Percentiles rank a stretch among this genome's conserved stretches.
Evolutionary conservation across 2,329 filamentous ascomycete genomes (phyloP).

Genomic region (Torrubiella hemipterigena): DNA sequence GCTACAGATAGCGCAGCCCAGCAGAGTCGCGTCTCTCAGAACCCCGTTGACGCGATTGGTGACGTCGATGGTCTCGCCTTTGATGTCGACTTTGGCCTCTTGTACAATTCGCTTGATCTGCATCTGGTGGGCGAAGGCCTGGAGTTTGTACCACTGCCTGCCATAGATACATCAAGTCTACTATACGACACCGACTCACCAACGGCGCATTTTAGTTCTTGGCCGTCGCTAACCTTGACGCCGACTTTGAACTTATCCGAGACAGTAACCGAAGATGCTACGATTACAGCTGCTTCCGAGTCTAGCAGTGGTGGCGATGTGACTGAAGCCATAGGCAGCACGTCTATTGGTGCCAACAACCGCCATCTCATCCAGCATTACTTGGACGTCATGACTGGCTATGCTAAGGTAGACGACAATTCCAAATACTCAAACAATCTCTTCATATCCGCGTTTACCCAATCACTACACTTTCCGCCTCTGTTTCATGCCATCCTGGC

Average conservation of each 20-base stretch:
- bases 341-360: slow-evolving; percentile 5
- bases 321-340: not conserved
- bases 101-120: slow-evolving; percentile 5
- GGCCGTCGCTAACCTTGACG: not conserved
- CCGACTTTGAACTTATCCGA: not conserved
- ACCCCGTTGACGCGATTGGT: not conserved
- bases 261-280: not conserved
- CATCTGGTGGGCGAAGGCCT: slow-evolving; percentile 7
- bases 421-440: slow-evolving; percentile 8
- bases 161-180: slow-evolving; percentile 3
- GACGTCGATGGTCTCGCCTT: not conserved
- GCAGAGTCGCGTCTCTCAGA: not conserved
- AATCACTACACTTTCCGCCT: slow-evolving; percentile 8
- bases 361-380: slow-evolving; percentile 9
- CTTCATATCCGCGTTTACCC: slow-evolving; percentile 8
- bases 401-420: slow-evolving; percentile 8
- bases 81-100: slow-evolving; percentile 3
- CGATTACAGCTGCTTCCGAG: not conserved
- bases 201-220: not conserved
- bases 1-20: not conserved
- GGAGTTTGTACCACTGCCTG: slow-evolving; percentile 8
- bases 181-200: slow-evolving; percentile 1
- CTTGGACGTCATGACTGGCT: slow-evolving; percentile 9
- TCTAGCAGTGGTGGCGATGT: not conserved
- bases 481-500: slow-evolving; percentile 9